These are phyloP conservation scores for Discostella stelligeroides DNA, from an alignment of 108 stramenopile species.

Conservation along the genomic window DNA sequence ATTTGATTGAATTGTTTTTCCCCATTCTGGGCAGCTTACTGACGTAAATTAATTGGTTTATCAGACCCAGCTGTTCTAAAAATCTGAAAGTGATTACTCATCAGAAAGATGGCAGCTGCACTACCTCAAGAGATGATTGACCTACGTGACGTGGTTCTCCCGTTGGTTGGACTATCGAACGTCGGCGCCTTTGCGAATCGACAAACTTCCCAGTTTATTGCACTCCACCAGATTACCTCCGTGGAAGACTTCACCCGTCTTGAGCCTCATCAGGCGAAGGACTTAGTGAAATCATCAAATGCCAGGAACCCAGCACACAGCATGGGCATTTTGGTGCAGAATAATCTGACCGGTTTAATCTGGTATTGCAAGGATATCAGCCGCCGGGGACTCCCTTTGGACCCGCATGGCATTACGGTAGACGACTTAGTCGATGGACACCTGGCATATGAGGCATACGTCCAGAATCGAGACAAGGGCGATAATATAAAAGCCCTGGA, in stretches of 20 bases:
- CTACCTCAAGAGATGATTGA: not conserved
- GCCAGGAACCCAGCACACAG: not conserved
- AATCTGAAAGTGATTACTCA: too few species aligned
- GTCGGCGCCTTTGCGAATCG: too few species aligned
- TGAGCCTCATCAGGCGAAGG: too few species aligned
- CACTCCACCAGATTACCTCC: not conserved
- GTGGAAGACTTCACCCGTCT: not conserved
- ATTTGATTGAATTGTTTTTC: too few species aligned
- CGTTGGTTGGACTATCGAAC: not conserved
- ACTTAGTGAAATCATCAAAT: not conserved
- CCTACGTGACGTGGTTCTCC: not conserved
- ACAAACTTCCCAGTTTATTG: conserved; percentile 1
- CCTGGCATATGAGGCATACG: not conserved
- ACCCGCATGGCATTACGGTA: not conserved
- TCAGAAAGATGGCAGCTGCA: not conserved
- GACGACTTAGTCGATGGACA: not conserved
- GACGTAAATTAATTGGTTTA: too few species aligned
- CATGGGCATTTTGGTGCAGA: not conserved
- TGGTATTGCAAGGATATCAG: not conserved
- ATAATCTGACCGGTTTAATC: not conserved
- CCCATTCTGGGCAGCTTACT: too few species aligned
- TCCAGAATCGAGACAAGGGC: not conserved
- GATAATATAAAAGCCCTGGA: too few species aligned
- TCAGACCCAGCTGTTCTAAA: too few species aligned
- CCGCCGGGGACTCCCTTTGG: not conserved